Conservation (phyloP, 1,284 basidiomycete genomes). For the Vanrija humicola region DNA sequence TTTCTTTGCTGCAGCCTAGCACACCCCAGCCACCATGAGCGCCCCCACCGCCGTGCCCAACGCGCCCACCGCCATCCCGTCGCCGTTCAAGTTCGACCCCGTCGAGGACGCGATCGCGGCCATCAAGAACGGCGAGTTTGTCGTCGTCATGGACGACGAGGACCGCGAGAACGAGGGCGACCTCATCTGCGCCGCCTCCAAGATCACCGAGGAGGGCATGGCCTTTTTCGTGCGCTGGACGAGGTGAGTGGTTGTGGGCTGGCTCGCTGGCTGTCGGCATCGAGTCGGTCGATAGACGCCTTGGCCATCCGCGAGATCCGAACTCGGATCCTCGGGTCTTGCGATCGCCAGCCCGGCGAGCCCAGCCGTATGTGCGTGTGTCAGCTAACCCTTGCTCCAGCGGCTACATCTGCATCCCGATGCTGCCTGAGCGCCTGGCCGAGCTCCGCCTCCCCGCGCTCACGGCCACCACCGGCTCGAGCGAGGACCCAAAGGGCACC, state of each 20-base stretch:
- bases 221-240: constrained; percentile 98
- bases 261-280: background rate
- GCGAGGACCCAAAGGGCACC: constrained; percentile 81
- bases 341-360: background rate
- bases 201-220: constrained; percentile 91
- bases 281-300: background rate
- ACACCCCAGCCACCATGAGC: constrained; percentile 28
- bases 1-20: background rate
- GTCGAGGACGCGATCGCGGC: constrained; percentile 76
- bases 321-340: background rate
- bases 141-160: constrained; percentile 95
- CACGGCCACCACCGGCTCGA: constrained; percentile 67
- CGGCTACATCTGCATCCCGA: constrained; percentile 89
- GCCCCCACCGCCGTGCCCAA: constrained; percentile 23
- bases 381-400: constrained; percentile 50
- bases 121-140: constrained; percentile 77
- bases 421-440: constrained; percentile 70
- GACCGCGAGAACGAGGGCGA: constrained; percentile 92
- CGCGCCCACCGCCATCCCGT: constrained; percentile 25
- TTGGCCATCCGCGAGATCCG: background rate
- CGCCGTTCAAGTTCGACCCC: constrained; percentile 57
- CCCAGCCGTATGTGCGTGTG: background rate
- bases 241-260: constrained; percentile 58
- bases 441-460: constrained; percentile 90
- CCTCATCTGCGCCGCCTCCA: constrained; percentile 75